These are phyloP conservation scores for Gnaphalium uliginosum DNA, from an alignment of 129 eudicot genomes.

Conservation along the genomic window DNA sequence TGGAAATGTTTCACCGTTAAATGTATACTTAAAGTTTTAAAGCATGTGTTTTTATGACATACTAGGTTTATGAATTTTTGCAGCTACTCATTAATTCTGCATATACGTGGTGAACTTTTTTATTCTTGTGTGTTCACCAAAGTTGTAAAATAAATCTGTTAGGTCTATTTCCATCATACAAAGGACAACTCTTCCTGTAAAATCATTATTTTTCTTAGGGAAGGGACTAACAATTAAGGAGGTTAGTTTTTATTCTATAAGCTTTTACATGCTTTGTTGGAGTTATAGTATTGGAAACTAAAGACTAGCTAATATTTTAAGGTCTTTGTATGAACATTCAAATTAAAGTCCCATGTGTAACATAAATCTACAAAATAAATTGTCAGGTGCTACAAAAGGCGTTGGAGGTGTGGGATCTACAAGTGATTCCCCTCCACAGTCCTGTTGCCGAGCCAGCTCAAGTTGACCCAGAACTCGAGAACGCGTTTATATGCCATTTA, in stretches of 20 bases:
- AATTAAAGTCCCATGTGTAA: neutral
- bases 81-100: neutral
- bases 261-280: neutral
- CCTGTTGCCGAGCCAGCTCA: slow-evolving; percentile 97
- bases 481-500: slow-evolving; percentile 87
- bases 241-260: neutral
- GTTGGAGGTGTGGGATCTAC: slow-evolving; percentile 95
- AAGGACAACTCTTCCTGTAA: neutral
- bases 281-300: neutral
- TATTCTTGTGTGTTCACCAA: neutral
- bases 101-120: neutral
- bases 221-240: neutral
- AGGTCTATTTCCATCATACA: neutral
- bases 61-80: neutral
- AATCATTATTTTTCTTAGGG: neutral
- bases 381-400: slow-evolving; percentile 91
- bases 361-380: neutral
- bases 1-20: neutral
- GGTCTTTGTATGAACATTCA: neutral
- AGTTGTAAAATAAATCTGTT: neutral
- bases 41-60: neutral
- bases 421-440: slow-evolving; percentile 86
- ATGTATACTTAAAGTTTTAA: neutral
- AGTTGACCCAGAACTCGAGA: slow-evolving; percentile 90
- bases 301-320: neutral